phyloP scores from a whole-genome alignment of 805 yeast species.

The Barnettozyma wickerhamii region DNA sequence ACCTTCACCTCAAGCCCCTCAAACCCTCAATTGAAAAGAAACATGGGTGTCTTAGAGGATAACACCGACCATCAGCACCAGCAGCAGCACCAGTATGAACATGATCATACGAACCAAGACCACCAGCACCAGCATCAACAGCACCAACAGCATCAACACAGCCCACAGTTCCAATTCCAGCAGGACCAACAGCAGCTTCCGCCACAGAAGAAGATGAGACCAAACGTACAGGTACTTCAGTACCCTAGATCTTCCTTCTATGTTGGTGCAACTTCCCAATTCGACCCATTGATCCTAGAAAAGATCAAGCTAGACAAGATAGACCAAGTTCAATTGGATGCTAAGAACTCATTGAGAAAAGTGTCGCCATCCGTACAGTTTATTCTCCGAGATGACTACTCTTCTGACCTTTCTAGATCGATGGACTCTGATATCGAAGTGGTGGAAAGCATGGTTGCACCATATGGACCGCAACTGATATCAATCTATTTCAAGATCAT shows the following conservation, averaged over 20 bases:
- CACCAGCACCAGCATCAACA: slow-evolving; percentile 6
- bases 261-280: slow-evolving; percentile 84
- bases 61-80: slow-evolving; percentile 8
- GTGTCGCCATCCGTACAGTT: slow-evolving; percentile 78
- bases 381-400: slow-evolving; percentile 73
- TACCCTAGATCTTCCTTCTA: slow-evolving; percentile 87
- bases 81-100: slow-evolving; percentile 4
- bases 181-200: slow-evolving; percentile 2
- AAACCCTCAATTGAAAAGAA: slow-evolving; percentile 34
- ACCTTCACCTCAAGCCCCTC: slow-evolving; percentile 61
- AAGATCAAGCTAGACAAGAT: slow-evolving; percentile 60
- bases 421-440: slow-evolving; percentile 78
- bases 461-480: slow-evolving; percentile 80
- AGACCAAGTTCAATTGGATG: slow-evolving; percentile 75
- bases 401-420: slow-evolving; percentile 59
- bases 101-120: slow-evolving; percentile 1
- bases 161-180: not conserved
- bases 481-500: slow-evolving; percentile 79
- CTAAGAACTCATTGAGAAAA: slow-evolving; percentile 64
- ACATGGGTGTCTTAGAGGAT: slow-evolving; percentile 20
- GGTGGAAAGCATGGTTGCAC: slow-evolving; percentile 83
- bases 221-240: slow-evolving; percentile 48
- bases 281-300: slow-evolving; percentile 67
- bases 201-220: slow-evolving; percentile 14
- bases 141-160: slow-evolving; percentile 2